Conservation (phyloP, 176 grass and related monocot genomes). For the Canna indica region DNA sequence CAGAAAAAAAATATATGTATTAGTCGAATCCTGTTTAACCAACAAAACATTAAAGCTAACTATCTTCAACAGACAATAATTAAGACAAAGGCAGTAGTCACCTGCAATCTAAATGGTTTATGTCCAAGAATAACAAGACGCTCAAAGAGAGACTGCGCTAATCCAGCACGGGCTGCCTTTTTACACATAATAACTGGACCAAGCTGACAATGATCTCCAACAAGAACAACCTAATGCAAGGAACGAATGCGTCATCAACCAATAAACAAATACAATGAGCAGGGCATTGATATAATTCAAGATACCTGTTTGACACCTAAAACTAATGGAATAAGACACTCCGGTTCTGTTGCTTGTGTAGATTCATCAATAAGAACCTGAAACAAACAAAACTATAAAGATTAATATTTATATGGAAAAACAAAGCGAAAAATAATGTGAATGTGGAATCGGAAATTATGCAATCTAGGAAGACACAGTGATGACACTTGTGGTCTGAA, state of each 20-base stretch:
- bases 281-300: background rate
- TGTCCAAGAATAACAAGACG: constrained; percentile 92
- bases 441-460: constrained; percentile 5
- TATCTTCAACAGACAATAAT: background rate
- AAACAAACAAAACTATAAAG: constrained; percentile 18
- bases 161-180: constrained; percentile 90
- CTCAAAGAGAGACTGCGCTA: constrained; percentile 95
- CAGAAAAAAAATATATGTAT: background rate
- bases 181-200: constrained; percentile 99
- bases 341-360: constrained; percentile 87
- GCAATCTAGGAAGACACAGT: background rate
- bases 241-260: constrained; percentile 16
- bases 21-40: background rate
- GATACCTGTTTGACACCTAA: constrained; percentile 98
- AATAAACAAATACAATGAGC: constrained; percentile 4
- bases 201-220: constrained; percentile 97
- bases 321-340: constrained; percentile 96
- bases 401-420: constrained; percentile 11
- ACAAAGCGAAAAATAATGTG: background rate
- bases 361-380: constrained; percentile 99
- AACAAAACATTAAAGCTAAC: background rate
- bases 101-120: constrained; percentile 98
- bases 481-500: background rate
- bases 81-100: constrained; percentile 14
- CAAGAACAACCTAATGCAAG: constrained; percentile 73